These are phyloP conservation scores for Colletotrichum endophyticum DNA, from an alignment of 2,329 filamentous ascomycete species.

Conservation along the genomic window DNA sequence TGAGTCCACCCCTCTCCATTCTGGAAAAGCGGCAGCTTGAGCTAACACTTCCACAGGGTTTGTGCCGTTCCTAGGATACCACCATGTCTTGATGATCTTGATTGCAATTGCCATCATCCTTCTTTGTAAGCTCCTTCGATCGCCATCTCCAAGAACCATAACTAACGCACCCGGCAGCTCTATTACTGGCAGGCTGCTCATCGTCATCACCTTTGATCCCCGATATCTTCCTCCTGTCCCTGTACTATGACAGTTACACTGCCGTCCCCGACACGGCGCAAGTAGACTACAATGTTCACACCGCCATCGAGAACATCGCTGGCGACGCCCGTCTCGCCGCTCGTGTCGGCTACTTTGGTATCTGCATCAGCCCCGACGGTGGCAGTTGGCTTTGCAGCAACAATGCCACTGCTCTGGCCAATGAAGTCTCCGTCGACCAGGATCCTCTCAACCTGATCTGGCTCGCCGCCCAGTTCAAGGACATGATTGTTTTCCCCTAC, in stretches of 20 bases:
- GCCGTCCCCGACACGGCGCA: constrained; percentile 84
- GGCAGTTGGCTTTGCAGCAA: constrained; percentile 95
- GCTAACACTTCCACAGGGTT: constrained; percentile 49
- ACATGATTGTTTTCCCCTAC: constrained; percentile 98
- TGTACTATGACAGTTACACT: constrained; percentile 91
- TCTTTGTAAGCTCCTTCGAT: constrained; percentile 71
- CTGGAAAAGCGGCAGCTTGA: not conserved
- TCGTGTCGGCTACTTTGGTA: constrained; percentile 96
- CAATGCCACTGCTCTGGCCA: constrained; percentile 91
- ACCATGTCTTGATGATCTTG: constrained; percentile 95
- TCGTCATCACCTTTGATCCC: constrained; percentile 95
- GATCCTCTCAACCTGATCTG: constrained; percentile 97
- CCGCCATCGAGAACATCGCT: constrained; percentile 88
- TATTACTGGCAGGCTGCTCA: constrained; percentile 93
- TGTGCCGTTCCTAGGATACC: constrained; percentile 73
- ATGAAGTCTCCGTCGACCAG: constrained; percentile 87
- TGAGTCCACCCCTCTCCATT: constrained; percentile 34
- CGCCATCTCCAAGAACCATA: not conserved
- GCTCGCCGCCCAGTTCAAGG: constrained; percentile 96
- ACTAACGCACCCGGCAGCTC: constrained; percentile 60
- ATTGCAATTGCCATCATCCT: constrained; percentile 94
- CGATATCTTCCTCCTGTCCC: constrained; percentile 95
- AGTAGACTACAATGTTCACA: constrained; percentile 86
- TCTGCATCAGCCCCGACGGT: constrained; percentile 91
- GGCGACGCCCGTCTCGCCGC: constrained; percentile 84